These are phyloP conservation scores for Leptographium lundbergii DNA, from an alignment of 2,329 filamentous ascomycete species.

Conservation along the genomic window DNA sequence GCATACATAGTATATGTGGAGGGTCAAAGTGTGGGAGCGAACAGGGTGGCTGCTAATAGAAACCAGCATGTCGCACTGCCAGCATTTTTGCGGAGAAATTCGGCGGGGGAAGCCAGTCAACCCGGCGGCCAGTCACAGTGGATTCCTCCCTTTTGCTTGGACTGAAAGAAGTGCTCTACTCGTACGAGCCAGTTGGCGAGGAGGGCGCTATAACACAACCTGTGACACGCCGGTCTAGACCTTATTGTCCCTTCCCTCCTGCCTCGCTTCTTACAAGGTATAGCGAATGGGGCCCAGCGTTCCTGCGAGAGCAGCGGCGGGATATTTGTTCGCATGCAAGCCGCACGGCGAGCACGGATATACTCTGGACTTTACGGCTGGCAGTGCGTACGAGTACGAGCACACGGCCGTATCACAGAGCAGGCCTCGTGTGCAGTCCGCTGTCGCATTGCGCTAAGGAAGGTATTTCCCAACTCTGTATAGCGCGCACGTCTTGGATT, in stretches of 20 bases:
- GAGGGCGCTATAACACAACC: background rate
- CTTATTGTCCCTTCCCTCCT: background rate
- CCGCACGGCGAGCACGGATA: no score
- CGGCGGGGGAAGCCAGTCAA: slow-evolving; percentile 4
- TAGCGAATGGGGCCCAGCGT: background rate
- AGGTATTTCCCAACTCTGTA: background rate
- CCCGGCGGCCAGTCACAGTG: slow-evolving; percentile 2
- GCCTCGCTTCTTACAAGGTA: no score
- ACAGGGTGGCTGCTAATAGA: background rate
- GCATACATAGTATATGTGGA: slow-evolving; percentile 6
- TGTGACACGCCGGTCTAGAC: background rate
- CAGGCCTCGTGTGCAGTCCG: background rate
- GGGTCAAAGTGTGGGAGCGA: background rate
- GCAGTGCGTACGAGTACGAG: background rate
- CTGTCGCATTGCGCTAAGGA: background rate
- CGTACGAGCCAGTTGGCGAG: background rate
- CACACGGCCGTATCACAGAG: background rate
- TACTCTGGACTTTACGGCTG: no score
- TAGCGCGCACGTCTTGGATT: background rate
- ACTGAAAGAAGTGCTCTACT: background rate
- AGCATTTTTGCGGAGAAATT: slow-evolving; percentile 8
- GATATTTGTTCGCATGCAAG: no score
- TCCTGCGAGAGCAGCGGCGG: background rate
- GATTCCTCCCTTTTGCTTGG: background rate
- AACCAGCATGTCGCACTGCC: background rate